Percentiles rank a stretch among this genome's conserved stretches.
Evolutionary conservation across 2,329 filamentous ascomycete genomes (phyloP).

Genomic region (Diaporthe eres): DNA sequence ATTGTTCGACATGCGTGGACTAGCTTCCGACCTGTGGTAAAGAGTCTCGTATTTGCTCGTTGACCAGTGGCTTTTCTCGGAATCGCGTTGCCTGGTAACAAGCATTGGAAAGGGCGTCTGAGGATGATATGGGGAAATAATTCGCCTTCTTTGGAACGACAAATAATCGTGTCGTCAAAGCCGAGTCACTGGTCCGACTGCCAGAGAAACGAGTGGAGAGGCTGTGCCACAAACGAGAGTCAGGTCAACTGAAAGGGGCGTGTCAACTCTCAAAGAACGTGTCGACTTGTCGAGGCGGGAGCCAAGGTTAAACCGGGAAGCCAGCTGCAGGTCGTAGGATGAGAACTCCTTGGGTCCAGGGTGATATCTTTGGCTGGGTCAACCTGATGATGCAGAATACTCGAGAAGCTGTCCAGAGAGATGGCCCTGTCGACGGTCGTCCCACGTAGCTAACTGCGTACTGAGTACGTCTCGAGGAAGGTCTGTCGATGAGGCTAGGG

Average conservation of each 20-base stretch:
- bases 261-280: slow-evolving; percentile 11
- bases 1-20: slow-evolving; percentile 70
- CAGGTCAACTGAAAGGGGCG: slow-evolving; percentile 19
- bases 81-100: slow-evolving; percentile 67
- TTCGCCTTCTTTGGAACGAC: slow-evolving; percentile 23
- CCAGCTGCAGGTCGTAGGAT: slow-evolving; percentile 14
- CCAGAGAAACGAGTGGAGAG: slow-evolving; percentile 33
- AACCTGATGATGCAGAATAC: neutral
- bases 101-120: slow-evolving; percentile 64
- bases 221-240: slow-evolving; percentile 23
- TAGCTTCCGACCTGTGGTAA: slow-evolving; percentile 59
- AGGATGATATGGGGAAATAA: slow-evolving; percentile 21
- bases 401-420: neutral
- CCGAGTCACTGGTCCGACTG: slow-evolving; percentile 5
- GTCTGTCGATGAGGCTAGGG: slow-evolving; percentile 21
- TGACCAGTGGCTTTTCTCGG: slow-evolving; percentile 69
- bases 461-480: slow-evolving; percentile 10
- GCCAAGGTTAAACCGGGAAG: neutral
- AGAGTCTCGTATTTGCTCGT: slow-evolving; percentile 65
- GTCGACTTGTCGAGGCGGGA: neutral
- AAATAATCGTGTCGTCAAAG: slow-evolving; percentile 31
- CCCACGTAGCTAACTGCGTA: neutral
- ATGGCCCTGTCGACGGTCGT: slow-evolving; percentile 3
- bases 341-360: neutral
- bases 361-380: neutral